Evolutionary conservation across 306 rosid species (phyloP).

Genomic region (Sindora glabra): DNA sequence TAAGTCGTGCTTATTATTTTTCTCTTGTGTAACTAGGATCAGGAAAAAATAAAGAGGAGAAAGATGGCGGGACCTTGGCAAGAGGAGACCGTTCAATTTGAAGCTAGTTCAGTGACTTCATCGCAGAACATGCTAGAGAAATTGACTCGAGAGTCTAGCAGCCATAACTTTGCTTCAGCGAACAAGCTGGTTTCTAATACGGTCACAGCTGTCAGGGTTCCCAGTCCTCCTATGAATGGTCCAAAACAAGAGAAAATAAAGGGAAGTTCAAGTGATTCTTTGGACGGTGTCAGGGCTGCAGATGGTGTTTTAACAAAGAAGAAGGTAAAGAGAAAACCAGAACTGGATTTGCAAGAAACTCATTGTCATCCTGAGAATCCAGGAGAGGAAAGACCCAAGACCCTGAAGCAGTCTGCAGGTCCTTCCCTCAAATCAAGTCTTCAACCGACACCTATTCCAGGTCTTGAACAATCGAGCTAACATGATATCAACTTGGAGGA

Average conservation of each 20-base stretch:
- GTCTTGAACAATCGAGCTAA: constrained; percentile 85
- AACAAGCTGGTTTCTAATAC: constrained; percentile 41
- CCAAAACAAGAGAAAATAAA: constrained; percentile 62
- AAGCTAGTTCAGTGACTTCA: constrained; percentile 34
- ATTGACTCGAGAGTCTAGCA: constrained; percentile 44
- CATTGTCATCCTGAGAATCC: constrained; percentile 50
- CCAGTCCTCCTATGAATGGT: constrained; percentile 46
- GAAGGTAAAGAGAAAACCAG: constrained; percentile 79
- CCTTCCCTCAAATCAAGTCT: constrained; percentile 46
- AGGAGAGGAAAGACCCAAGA: constrained; percentile 65
- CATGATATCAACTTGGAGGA: constrained; percentile 37
- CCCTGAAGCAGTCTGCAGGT: constrained; percentile 53
- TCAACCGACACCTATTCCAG: constrained; percentile 52
- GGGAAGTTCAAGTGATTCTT: constrained; percentile 50
- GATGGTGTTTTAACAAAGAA: constrained; percentile 59
- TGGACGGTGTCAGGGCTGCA: constrained; percentile 48
- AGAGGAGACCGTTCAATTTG: constrained; percentile 53
- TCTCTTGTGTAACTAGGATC: constrained; percentile 40
- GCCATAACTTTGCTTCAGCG: constrained; percentile 32
- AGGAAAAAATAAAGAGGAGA: constrained; percentile 73
- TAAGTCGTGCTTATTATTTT: constrained; percentile 3
- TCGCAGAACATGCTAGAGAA: constrained; percentile 55
- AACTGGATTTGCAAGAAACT: constrained; percentile 51
- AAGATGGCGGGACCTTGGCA: constrained; percentile 50
- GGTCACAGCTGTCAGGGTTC: constrained; percentile 31